Evolutionary conservation across 495 filamentous ascomycete species (phyloP), one percentile per base, ranked within the genome.

Genomic region (Daldinia childiae): DNA sequence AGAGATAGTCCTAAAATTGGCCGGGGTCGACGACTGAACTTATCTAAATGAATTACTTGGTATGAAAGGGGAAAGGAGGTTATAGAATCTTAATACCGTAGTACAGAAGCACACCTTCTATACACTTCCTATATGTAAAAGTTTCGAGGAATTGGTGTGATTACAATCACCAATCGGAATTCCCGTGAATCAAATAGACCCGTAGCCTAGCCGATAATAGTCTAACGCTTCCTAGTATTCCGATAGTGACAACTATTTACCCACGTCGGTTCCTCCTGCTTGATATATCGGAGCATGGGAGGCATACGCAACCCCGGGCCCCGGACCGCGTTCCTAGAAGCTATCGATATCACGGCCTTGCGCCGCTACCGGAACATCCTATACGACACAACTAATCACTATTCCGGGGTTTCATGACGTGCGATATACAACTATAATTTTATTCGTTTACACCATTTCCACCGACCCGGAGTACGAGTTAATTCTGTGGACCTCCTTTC

Each of bases 311-410:
- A 65, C 51, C 17, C 56, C 52, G 38, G 39, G 27, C 38, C 9
- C 24, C 21, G 29, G 27, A 19, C 11, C 12, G 9, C 29, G 27
- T 34, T 50, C 54, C 50, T 54, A 39, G 36, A 58, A 30, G 45
- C 36, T 58, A n/a, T 29, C 36, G 51, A 58, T 30, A 30, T 36
- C 54, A 51, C 56, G 43, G 30, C 21, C 14, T 15, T 29, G 29
- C 41, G 51, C 58, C 66, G 66, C 52, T 59, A 69, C 66, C 66
- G 66, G 66, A 58, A 64, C 32, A 54, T 27, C 17, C 41, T 29
- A 15, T 29, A 41, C 50, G 29, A 26, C 17, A 34, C n/a, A 51
- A 34, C 30, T 51, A 54, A 14, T 38, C 57, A 21, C 41, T 19
- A 14, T 58, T 26, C 34, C 51, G 52, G 41, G 32, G 32, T 63